Evolutionary conservation across 352 stramenopile species (phyloP).

Genomic region (Phytopythium mirpurense): DNA sequence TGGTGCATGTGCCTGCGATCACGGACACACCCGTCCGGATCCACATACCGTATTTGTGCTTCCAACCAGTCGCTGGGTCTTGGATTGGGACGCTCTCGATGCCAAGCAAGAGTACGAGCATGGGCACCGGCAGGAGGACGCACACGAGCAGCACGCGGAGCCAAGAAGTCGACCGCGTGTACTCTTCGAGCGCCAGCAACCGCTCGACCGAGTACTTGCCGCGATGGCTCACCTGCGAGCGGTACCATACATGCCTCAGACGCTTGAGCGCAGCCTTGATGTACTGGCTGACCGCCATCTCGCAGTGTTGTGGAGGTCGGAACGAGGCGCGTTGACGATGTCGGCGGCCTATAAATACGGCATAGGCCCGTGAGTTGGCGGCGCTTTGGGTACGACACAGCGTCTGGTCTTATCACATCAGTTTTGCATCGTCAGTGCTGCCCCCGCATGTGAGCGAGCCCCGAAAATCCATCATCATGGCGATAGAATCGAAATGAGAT

Average conservation of each 20-base stretch:
- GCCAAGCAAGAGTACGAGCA: neutral
- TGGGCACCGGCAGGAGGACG: constrained; percentile 11
- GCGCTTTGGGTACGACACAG: too few relatives aligned
- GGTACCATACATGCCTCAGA: neutral
- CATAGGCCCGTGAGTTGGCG: too few relatives aligned
- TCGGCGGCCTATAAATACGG: too few relatives aligned
- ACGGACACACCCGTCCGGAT: constrained; percentile 9
- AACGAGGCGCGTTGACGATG: too few relatives aligned
- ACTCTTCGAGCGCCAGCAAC: constrained; percentile 18
- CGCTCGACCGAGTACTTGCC: constrained; percentile 24
- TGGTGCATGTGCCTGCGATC: neutral
- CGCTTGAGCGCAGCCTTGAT: too few relatives aligned
- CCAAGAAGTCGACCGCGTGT: constrained; percentile 12
- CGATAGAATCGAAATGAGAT: too few relatives aligned
- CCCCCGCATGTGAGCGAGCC: too few relatives aligned
- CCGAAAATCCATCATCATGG: too few relatives aligned
- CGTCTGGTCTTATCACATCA: too few relatives aligned
- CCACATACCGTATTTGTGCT: constrained; percentile 18
- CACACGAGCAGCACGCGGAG: constrained; percentile 14
- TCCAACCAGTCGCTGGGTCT: constrained; percentile 9
- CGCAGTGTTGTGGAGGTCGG: too few relatives aligned
- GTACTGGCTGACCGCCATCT: too few relatives aligned
- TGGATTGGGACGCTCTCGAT: neutral
- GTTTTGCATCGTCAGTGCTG: too few relatives aligned
- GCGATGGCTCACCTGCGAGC: constrained; percentile 16